Evolutionary conservation across 352 stramenopile genomes (phyloP), one percentile per base, ranked within the genome.

Genomic region (Globisporangium paddicum): DNA sequence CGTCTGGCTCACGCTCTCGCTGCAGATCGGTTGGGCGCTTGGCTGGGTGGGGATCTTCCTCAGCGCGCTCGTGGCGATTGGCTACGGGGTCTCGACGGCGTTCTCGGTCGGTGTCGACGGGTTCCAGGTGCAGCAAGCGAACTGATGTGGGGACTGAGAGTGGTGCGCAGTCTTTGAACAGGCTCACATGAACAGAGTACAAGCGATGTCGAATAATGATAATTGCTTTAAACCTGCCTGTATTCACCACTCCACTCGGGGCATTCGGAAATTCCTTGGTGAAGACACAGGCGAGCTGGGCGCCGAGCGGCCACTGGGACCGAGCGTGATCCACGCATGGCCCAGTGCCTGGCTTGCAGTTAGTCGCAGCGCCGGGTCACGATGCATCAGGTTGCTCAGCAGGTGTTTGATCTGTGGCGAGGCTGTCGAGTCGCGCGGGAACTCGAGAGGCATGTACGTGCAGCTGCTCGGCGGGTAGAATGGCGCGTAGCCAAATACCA

Each of bases 311-410:
- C 71, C 67, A 23, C 52, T 58, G 10, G 61, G 35, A 19, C 60
- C 66, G 10, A 72, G 60, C 19, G 73, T 78, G 55, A 96, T 79
- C 89, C 87, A 98, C 8, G 86, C 77, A 59, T 98, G 91, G 6
- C 69, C 62, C 8, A 97, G 71, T 0, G 91, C 84, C 49, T 95
- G 73, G 18, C 73, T 72, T 2, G 89, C 89, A 5, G 87, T 96
- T 28, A 95, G 69, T 16, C 91, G 82, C 53, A 74, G 65, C 21
- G 66, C 57, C 23, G 86, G 90, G 51, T 96, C 75, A 48, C 73
- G 73, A 18, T 87, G 77, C 48, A 97, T 41, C n/a, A 97, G 64
- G 25, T 66, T 63, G 21, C 41, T 40, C 21, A 97, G 67, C 21
- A 97, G 67, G 30, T 96, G 72, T 55, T 89, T 90, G 42, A 73